These are phyloP conservation scores for Salix brachista DNA, from an alignment of 345 rosid genomes.

Conservation along the genomic window DNA sequence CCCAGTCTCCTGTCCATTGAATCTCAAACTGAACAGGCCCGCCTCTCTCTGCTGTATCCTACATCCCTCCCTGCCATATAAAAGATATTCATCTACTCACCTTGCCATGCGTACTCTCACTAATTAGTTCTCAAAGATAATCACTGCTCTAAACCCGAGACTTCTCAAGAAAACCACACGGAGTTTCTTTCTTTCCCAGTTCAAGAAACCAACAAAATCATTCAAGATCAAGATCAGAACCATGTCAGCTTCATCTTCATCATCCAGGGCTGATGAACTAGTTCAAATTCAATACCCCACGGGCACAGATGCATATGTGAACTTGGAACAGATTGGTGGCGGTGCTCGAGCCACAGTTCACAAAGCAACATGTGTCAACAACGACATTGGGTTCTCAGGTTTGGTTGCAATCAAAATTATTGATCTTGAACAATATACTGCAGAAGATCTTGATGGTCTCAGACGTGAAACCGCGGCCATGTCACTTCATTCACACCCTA, in stretches of 20 bases:
- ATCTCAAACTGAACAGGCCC: background rate
- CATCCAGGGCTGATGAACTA: background rate
- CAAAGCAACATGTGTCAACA: constrained; percentile 66
- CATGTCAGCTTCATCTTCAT: background rate
- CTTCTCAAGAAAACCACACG: constrained; percentile 37
- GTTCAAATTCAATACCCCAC: constrained; percentile 48
- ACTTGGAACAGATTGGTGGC: constrained; percentile 59
- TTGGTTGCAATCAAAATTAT: constrained; percentile 80
- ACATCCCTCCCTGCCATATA: background rate
- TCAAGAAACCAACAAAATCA: background rate
- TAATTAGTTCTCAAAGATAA: background rate
- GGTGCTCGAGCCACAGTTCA: constrained; percentile 73
- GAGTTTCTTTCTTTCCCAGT: background rate
- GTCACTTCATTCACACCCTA: constrained; percentile 78
- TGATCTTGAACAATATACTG: constrained; percentile 55
- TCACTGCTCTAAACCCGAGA: constrained; percentile 4
- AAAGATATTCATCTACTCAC: constrained; percentile 18
- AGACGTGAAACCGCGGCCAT: constrained; percentile 71
- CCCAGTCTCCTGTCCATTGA: background rate
- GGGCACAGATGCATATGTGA: constrained; percentile 50
- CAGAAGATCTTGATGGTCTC: constrained; percentile 56
- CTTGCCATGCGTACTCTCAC: constrained; percentile 27
- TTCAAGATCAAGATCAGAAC: background rate
- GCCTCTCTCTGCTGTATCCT: background rate
- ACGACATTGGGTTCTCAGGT: constrained; percentile 24